Evolutionary conservation across 2,329 filamentous ascomycete genomes (phyloP).

Genomic region (Colletotrichum aenigma): DNA sequence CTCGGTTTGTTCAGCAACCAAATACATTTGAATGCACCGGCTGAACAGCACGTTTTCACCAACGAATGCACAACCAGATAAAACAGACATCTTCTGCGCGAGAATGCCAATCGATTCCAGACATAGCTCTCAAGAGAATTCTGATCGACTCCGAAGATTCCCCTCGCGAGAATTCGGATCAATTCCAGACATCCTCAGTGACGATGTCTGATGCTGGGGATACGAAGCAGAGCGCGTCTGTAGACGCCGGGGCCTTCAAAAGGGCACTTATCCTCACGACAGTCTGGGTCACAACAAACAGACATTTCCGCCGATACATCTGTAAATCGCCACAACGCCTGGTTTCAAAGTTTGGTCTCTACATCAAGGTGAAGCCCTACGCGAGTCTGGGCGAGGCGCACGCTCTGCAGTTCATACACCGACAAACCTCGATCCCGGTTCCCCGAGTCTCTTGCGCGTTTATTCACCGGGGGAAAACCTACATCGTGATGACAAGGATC

Average conservation of each 20-base stretch:
- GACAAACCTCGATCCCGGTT: slow-evolving; percentile 46
- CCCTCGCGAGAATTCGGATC: neutral
- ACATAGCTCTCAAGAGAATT: neutral
- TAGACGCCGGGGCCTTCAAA: neutral
- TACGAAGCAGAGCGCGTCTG: neutral
- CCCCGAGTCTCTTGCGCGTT: slow-evolving; percentile 48
- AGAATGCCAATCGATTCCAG: neutral
- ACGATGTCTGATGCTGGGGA: neutral
- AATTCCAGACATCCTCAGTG: neutral
- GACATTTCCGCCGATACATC: neutral
- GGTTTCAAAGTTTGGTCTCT: neutral
- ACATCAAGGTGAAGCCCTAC: slow-evolving; percentile 35
- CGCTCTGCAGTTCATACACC: slow-evolving; percentile 42
- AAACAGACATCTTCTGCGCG: neutral
- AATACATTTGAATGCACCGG: neutral
- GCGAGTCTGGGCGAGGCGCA: slow-evolving; percentile 40
- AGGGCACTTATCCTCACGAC: neutral
- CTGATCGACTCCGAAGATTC: neutral
- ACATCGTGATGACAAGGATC: slow-evolving; percentile 47
- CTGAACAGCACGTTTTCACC: neutral
- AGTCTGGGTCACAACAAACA: neutral
- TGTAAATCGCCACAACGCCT: neutral
- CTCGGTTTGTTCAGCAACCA: neutral
- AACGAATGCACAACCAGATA: neutral
- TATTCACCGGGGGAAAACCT: slow-evolving; percentile 33